Percentiles rank a stretch among this genome's conserved stretches.
Conservation (phyloP, 352 stramenopile species). For the Phytopythium boreale region DNA sequence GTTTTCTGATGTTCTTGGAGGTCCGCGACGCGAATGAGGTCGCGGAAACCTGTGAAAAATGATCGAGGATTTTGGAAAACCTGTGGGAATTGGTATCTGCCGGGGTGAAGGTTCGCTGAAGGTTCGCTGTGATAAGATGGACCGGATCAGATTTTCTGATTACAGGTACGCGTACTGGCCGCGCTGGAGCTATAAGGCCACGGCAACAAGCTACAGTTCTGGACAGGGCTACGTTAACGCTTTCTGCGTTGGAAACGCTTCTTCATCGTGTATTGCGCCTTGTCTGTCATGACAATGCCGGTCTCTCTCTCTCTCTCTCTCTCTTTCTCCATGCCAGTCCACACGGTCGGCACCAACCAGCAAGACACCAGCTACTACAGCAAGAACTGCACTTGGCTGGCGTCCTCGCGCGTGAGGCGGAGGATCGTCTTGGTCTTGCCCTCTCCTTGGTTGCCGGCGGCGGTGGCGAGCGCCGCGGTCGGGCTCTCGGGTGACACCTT, state of each 20-base stretch:
- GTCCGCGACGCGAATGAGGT: neutral
- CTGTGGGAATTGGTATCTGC: neutral
- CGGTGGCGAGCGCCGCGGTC: neutral
- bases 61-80: slow-evolving; percentile 2
- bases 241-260: too few species aligned
- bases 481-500: slow-evolving; percentile 31
- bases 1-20: neutral
- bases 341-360: too few species aligned
- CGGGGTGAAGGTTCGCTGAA: slow-evolving; percentile 18
- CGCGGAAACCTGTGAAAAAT: neutral
- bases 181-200: slow-evolving; percentile 2
- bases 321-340: neutral
- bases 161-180: neutral
- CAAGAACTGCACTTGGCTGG: slow-evolving; percentile 79
- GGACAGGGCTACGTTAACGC: too few species aligned
- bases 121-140: slow-evolving; percentile 5
- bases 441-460: slow-evolving; percentile 7
- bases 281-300: neutral
- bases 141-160: neutral
- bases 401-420: slow-evolving; percentile 72
- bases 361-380: slow-evolving; percentile 38
- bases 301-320: neutral
- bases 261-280: neutral
- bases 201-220: slow-evolving; percentile 2
- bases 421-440: slow-evolving; percentile 44